phyloP scores from a whole-genome alignment of 2,329 filamentous ascomycete species.

The Tolypocladium inflatum region DNA sequence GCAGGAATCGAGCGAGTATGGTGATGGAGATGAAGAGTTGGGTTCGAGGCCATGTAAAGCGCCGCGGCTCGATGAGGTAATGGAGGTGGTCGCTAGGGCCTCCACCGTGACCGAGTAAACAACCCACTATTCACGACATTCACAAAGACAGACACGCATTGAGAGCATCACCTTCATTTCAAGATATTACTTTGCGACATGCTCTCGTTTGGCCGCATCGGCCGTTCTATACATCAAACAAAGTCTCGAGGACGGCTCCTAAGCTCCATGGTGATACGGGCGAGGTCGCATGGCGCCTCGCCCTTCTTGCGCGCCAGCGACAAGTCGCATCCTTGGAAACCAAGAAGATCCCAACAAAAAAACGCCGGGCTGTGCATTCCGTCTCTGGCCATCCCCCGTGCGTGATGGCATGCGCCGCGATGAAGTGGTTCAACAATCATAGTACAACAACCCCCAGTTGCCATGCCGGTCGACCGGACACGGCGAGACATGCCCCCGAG shows the following conservation, averaged over 20 bases:
- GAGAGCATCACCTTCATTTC: neutral
- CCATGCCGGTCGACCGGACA: neutral
- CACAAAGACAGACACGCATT: neutral
- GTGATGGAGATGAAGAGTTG: neutral
- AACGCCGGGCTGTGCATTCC: constrained; percentile 17
- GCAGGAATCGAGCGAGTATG: neutral
- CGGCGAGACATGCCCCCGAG: neutral
- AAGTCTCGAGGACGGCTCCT: neutral
- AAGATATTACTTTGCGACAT: neutral
- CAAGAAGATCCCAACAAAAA: constrained; percentile 8
- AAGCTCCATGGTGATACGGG: neutral
- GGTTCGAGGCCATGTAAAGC: neutral
- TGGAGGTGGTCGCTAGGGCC: neutral
- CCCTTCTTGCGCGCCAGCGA: neutral
- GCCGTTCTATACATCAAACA: neutral
- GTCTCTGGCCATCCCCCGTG: constrained; percentile 5
- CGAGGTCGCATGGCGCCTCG: neutral
- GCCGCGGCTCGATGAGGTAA: neutral
- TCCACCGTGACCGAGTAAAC: too few species aligned
- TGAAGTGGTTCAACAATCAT: constrained; percentile 9
- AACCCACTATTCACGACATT: too few species aligned
- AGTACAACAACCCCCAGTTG: constrained; percentile 7
- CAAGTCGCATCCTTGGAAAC: neutral
- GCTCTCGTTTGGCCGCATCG: neutral
- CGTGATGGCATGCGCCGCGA: constrained; percentile 9